These are phyloP conservation scores for Fusarium duplospermum DNA, from an alignment of 2,329 filamentous ascomycete genomes.

Conservation along the genomic window DNA sequence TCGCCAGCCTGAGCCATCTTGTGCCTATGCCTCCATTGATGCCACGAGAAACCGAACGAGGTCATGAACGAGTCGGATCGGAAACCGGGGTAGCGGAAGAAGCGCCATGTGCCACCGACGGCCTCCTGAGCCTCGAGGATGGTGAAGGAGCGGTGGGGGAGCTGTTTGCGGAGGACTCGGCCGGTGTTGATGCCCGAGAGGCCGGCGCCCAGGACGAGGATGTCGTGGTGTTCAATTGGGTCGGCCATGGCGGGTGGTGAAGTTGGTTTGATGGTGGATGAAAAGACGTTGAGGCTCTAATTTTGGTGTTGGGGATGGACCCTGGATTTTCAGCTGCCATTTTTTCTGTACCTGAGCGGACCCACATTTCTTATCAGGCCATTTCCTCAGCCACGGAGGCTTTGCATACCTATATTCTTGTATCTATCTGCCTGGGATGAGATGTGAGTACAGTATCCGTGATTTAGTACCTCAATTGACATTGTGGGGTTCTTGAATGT, in stretches of 20 bases:
- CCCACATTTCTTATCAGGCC: neutral
- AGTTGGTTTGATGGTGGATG: neutral
- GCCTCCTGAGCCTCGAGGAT: conserved; percentile 75
- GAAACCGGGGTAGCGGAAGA: conserved; percentile 82
- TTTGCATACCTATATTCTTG: neutral
- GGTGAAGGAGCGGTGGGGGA: conserved; percentile 68
- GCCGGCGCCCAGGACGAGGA: conserved; percentile 77
- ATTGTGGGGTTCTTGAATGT: neutral
- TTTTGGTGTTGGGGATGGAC: neutral
- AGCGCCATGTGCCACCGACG: conserved; percentile 82
- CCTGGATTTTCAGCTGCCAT: neutral
- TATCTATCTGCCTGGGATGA: neutral
- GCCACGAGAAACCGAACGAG: conserved; percentile 75
- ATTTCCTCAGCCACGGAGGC: neutral
- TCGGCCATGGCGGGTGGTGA: conserved; percentile 26
- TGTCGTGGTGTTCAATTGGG: conserved; percentile 54
- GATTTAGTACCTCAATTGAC: neutral
- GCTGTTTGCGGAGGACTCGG: conserved; percentile 70
- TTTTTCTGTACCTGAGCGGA: neutral
- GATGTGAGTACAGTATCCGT: neutral
- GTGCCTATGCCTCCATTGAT: conserved; percentile 71
- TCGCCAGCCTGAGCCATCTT: conserved; percentile 63
- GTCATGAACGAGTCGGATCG: conserved; percentile 73
- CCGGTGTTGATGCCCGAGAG: conserved; percentile 81
- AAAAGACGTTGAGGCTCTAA: neutral